A percentile compares a stretch with the other conserved stretches of the same genome.
Conservation (phyloP, 1,139 yeast species). For the Geotrichum bryndzae region DNA sequence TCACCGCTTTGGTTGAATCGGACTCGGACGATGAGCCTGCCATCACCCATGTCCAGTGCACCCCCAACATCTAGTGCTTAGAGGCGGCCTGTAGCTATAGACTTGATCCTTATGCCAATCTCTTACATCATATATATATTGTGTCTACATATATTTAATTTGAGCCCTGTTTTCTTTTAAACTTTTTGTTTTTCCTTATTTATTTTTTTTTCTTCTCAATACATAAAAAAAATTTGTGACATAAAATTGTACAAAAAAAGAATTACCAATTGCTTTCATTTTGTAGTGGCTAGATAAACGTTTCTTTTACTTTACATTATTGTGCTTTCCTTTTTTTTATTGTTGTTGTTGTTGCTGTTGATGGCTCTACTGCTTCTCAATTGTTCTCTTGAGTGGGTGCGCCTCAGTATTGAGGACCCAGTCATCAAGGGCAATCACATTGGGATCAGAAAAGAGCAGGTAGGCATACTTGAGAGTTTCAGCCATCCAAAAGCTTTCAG, state of each 20-base stretch:
- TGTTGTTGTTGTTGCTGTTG: background rate
- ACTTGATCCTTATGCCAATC: background rate
- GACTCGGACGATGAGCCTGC: constrained; percentile 17
- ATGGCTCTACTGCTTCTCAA: background rate
- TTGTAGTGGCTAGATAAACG: too few species aligned
- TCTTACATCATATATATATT: background rate
- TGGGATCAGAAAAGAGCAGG: constrained; percentile 58
- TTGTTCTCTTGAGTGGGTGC: constrained; percentile 52
- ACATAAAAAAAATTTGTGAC: background rate
- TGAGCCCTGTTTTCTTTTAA: background rate
- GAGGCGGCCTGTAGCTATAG: background rate
- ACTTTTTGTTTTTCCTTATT: background rate
- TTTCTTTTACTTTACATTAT: too few species aligned
- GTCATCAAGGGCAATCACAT: constrained; percentile 55
- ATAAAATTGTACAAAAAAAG: background rate
- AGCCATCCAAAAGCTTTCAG: constrained; percentile 73
- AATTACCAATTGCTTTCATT: too few species aligned
- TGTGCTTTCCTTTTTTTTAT: background rate
- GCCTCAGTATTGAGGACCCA: constrained; percentile 76
- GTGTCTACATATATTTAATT: background rate
- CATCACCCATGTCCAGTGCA: constrained; percentile 10
- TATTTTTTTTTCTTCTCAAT: background rate
- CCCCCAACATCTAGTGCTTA: background rate
- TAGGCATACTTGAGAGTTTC: constrained; percentile 73
- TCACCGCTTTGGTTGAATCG: background rate